Conservation (phyloP, 495 filamentous ascomycete species). For the Poronia punctata region DNA sequence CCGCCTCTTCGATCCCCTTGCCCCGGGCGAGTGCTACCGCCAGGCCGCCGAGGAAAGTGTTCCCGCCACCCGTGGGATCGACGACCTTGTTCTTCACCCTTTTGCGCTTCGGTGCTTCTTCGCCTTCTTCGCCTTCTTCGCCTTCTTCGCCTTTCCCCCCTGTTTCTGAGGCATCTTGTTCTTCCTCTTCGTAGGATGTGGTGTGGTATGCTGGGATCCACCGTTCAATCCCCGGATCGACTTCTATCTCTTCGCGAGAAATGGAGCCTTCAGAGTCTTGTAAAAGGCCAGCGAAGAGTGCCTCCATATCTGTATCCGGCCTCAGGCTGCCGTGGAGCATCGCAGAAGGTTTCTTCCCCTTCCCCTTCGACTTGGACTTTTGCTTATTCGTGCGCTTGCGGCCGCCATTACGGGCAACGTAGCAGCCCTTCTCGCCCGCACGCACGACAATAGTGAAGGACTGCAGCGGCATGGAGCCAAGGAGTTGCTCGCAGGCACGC, state of each 20-base stretch:
- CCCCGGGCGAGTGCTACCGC: constrained; percentile 65
- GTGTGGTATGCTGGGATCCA: constrained; percentile 52
- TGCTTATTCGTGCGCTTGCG: constrained; percentile 33
- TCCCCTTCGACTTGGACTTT: constrained; percentile 13
- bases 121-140: constrained; percentile 27
- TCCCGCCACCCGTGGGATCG: constrained; percentile 94
- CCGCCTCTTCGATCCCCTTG: constrained; percentile 57
- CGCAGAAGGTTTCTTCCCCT: constrained; percentile 33
- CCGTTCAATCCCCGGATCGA: constrained; percentile 46
- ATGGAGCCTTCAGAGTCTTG: constrained; percentile 44
- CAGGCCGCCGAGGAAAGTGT: constrained; percentile 84
- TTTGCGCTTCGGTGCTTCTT: constrained; percentile 37
- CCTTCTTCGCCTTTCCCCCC: constrained; percentile 8
- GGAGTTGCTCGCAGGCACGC: constrained; percentile 44
- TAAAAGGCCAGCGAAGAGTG: constrained; percentile 44
- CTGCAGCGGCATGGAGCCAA: constrained; percentile 46
- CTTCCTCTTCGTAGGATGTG: not conserved
- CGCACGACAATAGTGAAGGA: constrained; percentile 49
- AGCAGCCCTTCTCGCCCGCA: constrained; percentile 44
- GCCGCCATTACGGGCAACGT: constrained; percentile 45
- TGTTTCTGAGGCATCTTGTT: constrained; percentile 26
- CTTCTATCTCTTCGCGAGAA: constrained; percentile 51
- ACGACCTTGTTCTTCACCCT: constrained; percentile 46
- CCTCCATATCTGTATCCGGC: constrained; percentile 47
- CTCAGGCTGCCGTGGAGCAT: constrained; percentile 36